These are phyloP conservation scores for Akanthomyces muscarius DNA, from an alignment of 2,329 filamentous ascomycete genomes.

Conservation along the genomic window DNA sequence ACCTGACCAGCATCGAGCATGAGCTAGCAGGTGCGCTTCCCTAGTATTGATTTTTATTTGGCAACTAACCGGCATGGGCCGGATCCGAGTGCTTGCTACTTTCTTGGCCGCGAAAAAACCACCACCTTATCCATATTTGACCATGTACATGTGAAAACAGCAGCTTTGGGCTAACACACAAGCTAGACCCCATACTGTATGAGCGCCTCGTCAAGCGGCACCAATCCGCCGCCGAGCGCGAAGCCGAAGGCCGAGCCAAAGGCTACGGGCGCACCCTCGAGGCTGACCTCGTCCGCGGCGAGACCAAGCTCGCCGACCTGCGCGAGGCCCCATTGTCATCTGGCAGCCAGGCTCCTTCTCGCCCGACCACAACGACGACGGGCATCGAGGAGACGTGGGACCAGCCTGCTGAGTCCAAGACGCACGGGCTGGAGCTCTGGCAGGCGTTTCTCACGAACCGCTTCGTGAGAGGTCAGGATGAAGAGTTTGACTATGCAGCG, in stretches of 20 bases:
- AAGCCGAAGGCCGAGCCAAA: conserved; percentile 66
- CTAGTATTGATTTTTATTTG: too few species aligned
- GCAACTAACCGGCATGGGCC: too few species aligned
- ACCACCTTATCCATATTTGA: background rate
- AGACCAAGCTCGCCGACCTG: conserved; percentile 64
- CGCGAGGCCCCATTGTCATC: background rate
- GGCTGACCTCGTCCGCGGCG: conserved; percentile 70
- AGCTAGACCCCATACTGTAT: conserved; percentile 71
- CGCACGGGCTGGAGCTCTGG: conserved; percentile 68
- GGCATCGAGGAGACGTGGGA: conserved; percentile 27
- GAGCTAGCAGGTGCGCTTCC: conserved; percentile 47
- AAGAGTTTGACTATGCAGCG: conserved; percentile 69
- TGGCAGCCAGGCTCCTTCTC: conserved; percentile 38
- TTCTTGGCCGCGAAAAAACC: too few species aligned
- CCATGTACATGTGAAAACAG: too few species aligned
- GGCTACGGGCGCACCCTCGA: conserved; percentile 78
- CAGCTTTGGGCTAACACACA: background rate
- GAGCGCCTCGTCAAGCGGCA: conserved; percentile 75
- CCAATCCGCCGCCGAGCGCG: conserved; percentile 68
- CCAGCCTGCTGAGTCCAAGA: conserved; percentile 39
- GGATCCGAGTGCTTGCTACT: too few species aligned
- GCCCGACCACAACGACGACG: conserved; percentile 35
- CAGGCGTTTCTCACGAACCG: conserved; percentile 65
- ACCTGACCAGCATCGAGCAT: conserved; percentile 57
- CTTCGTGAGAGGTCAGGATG: conserved; percentile 71